phyloP scores from a whole-genome alignment of 2,329 filamentous ascomycete species.

The Monosporascus sp. region DNA sequence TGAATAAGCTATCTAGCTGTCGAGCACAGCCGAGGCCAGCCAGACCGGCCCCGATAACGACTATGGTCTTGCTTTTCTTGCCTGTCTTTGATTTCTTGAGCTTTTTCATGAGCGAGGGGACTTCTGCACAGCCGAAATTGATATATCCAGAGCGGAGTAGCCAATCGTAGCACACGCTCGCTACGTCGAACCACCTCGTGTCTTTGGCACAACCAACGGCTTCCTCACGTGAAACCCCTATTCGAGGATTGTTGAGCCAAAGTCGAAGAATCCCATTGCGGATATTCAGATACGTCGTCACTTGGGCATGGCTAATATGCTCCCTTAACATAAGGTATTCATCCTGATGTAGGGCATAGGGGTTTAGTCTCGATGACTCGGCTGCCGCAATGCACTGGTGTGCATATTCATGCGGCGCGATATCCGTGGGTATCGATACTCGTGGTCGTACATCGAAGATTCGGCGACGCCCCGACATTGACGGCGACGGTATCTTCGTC shows the following conservation, averaged over 20 bases:
- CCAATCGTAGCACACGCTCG: constrained; percentile 88
- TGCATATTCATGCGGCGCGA: constrained; percentile 75
- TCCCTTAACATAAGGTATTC: constrained; percentile 77
- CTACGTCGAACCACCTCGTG: constrained; percentile 80
- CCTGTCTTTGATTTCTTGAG: constrained; percentile 35
- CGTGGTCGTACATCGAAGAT: constrained; percentile 62
- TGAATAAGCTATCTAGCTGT: constrained; percentile 81
- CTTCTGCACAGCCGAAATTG: constrained; percentile 86
- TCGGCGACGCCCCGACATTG: constrained; percentile 21
- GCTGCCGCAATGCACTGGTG: constrained; percentile 85
- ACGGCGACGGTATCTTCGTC: constrained; percentile 19
- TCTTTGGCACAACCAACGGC: constrained; percentile 88
- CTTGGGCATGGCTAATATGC: constrained; percentile 80
- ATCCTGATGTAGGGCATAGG: constrained; percentile 77
- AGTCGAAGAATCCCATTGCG: constrained; percentile 87
- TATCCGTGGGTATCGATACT: constrained; percentile 74
- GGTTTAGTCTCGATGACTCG: constrained; percentile 82
- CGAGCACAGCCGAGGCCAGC: constrained; percentile 87
- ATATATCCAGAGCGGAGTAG: constrained; percentile 86
- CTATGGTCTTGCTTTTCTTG: constrained; percentile 64
- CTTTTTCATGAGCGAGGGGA: constrained; percentile 44
- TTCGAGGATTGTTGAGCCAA: constrained; percentile 82
- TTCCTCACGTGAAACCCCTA: constrained; percentile 75
- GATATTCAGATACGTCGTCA: constrained; percentile 94
- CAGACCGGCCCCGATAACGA: constrained; percentile 90